Base-by-base conservation (phyloP, 768 basidiomycete genomes). In the Pleurotus eryngii region DNA sequence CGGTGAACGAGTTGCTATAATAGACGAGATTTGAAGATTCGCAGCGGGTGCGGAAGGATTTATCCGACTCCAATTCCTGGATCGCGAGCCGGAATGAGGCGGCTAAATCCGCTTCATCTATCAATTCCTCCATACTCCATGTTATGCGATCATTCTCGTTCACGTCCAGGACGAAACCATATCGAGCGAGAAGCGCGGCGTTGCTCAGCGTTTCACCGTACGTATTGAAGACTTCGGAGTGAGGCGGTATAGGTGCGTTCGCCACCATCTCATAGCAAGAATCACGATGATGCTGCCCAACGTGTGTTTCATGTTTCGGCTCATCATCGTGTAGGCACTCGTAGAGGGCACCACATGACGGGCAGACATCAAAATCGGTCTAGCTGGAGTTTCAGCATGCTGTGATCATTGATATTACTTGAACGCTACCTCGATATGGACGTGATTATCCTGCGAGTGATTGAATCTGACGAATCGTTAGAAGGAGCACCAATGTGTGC, bases 311-410 rank as follows among this genome's bases (percentile, higher is more conserved):
- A 51, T 11, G 6, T 11, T 14, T 24, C 11, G 17, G 35, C 0
- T 24, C 39, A 38, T 26, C 51, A 42, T 81, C 91, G 65, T 93
- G 91, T n/a, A 68, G 64, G 62, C 91, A 93, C 66, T 86, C 81
- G 7, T 71, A 64, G 12, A 90, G 67, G 2, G 85, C 83, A 22
- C 91, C 91, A 65, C 91, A 93, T 57, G 76, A 76, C 4, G 77
- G 66, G 64, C 91, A 93, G 15, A 92, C 91, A 65, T 83, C 76
- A 66, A 81, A 86, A 59, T 92, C 90, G 49, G 80, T 85, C 86
- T 90, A 68, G 30, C 30, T 3, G 30, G 30, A 35, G 30, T 35
- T 35, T 35, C 30, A 35, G 30, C 11, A 35, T 35, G 30, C 30
- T 35, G 30, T 9, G 30, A 9, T 35, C 11, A 11, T 18, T 46